These are phyloP conservation scores for Ophiostoma sp. DNA, from an alignment of 2,329 filamentous ascomycete species.

Conservation along the genomic window DNA sequence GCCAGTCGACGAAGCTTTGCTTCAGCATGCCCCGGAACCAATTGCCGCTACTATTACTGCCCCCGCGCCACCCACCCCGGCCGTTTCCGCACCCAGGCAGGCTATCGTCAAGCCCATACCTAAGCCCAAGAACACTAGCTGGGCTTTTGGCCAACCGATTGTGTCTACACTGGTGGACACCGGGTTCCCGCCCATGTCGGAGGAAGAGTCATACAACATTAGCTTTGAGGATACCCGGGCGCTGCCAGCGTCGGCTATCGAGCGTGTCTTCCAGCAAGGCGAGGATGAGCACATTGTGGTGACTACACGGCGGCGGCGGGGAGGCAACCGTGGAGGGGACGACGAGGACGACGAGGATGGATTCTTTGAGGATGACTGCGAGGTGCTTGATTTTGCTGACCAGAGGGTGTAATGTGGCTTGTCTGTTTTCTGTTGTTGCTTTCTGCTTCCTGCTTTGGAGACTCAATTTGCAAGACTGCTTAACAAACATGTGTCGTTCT, in stretches of 20 bases:
- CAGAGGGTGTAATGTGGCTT: conserved; percentile 53
- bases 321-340: conserved; percentile 43
- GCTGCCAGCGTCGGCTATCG: conserved; percentile 59
- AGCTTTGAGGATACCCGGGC: conserved; percentile 53
- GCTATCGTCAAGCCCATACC: not conserved
- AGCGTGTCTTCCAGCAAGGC: conserved; percentile 53
- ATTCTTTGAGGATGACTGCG: conserved; percentile 90
- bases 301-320: conserved; percentile 70
- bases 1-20: conserved; percentile 6
- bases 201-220: conserved; percentile 48
- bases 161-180: conserved; percentile 48
- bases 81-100: not conserved
- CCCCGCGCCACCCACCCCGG: not conserved
- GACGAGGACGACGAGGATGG: conserved; percentile 54
- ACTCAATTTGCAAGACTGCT: conserved; percentile 1
- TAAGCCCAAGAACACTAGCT: conserved; percentile 33
- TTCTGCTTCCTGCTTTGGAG: not conserved
- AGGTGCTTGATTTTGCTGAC: conserved; percentile 82
- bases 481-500: conserved; percentile 7
- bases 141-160: conserved; percentile 59
- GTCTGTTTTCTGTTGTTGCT: conserved; percentile 12
- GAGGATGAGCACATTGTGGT: conserved; percentile 69
- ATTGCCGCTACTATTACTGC: not conserved
- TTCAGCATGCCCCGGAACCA: not conserved
- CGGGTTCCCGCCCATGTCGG: conserved; percentile 42